Evolutionary conservation across 2,329 filamentous ascomycete genomes (phyloP).

Genomic region (Talaromyces sp.): DNA sequence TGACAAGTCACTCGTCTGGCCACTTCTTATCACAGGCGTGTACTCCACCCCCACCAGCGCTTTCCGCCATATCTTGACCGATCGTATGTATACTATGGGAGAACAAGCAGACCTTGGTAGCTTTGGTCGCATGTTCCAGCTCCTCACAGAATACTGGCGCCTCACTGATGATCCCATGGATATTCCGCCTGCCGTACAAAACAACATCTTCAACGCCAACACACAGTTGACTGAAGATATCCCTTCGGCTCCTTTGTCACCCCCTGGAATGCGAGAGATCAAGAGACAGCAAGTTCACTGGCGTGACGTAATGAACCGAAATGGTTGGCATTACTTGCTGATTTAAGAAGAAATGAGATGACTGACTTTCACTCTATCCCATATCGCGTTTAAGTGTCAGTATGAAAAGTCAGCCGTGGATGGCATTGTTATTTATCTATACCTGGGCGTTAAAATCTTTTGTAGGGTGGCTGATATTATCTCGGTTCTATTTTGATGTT

Average conservation of each 20-base stretch:
- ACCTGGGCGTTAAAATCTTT: neutral
- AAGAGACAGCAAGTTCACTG: constrained; percentile 75
- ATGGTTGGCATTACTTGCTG: constrained; percentile 89
- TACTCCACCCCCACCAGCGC: constrained; percentile 71
- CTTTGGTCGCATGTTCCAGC: constrained; percentile 77
- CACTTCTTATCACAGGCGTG: constrained; percentile 83
- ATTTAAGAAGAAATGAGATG: constrained; percentile 64
- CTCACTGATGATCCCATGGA: constrained; percentile 64
- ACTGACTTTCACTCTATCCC: neutral
- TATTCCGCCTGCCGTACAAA: constrained; percentile 1
- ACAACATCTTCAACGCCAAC: neutral
- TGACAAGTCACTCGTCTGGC: constrained; percentile 91
- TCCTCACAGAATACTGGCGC: constrained; percentile 82
- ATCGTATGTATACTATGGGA: constrained; percentile 73
- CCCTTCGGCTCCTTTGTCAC: neutral
- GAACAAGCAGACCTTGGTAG: constrained; percentile 79
- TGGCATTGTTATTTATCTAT: neutral
- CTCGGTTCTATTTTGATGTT: neutral
- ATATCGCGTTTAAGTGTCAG: neutral
- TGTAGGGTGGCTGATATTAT: neutral
- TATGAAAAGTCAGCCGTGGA: neutral
- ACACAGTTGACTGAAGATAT: neutral
- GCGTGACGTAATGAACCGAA: constrained; percentile 90
- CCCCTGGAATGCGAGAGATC: constrained; percentile 22
- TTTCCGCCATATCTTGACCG: constrained; percentile 77